These are phyloP conservation scores for Xerocomellus amylosporus DNA, from an alignment of 768 basidiomycete genomes.

Conservation along the genomic window DNA sequence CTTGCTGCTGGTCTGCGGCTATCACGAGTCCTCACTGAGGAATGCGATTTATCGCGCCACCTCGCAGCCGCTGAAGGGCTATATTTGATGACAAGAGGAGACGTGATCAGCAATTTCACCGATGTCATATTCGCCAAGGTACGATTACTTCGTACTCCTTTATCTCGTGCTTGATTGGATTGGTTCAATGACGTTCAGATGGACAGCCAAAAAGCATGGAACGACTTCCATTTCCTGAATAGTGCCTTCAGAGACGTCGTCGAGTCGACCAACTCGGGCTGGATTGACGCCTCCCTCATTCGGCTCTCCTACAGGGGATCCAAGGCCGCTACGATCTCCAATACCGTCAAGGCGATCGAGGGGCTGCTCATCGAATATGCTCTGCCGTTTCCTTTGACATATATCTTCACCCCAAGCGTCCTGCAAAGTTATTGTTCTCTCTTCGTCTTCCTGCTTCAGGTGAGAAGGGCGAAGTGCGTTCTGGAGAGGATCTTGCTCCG, in stretches of 20 bases:
- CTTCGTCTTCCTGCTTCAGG: conserved; percentile 70
- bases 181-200: conserved; percentile 45
- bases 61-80: conserved; percentile 63
- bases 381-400: conserved; percentile 76
- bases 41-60: conserved; percentile 65
- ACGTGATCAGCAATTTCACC: conserved; percentile 69
- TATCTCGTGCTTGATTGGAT: neutral
- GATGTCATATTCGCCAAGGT: conserved; percentile 77
- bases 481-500: conserved; percentile 69
- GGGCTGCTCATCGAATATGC: conserved; percentile 75
- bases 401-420: conserved; percentile 61
- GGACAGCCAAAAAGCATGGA: conserved; percentile 70
- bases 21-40: conserved; percentile 57
- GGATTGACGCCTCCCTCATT: conserved; percentile 68
- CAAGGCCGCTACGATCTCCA: conserved; percentile 42
- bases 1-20: conserved; percentile 49
- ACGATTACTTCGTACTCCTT: neutral
- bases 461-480: conserved; percentile 67
- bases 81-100: conserved; percentile 75
- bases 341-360: conserved; percentile 62
- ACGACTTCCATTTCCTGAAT: conserved; percentile 82
- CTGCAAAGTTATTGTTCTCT: conserved; percentile 61
- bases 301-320: conserved; percentile 65
- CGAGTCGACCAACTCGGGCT: conserved; percentile 46
- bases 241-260: conserved; percentile 69